These are phyloP conservation scores for Agrocybe praecox DNA, from an alignment of 768 basidiomycete genomes.

Conservation along the genomic window DNA sequence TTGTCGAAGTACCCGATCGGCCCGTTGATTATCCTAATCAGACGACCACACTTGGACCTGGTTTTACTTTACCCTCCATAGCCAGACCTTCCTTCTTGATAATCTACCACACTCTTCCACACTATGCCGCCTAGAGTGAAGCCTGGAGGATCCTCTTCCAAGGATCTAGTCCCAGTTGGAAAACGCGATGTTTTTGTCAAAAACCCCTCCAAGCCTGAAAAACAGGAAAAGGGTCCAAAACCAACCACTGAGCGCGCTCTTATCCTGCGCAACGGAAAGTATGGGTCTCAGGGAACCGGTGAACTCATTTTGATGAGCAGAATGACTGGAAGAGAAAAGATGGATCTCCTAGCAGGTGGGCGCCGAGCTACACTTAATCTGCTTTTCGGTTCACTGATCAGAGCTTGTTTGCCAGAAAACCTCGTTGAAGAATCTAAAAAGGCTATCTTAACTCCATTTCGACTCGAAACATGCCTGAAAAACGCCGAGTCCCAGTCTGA, in stretches of 20 bases:
- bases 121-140: slow-evolving; percentile 26
- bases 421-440: slow-evolving; percentile 57
- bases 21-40: not conserved
- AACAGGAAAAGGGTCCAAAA: slow-evolving; percentile 38
- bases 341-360: slow-evolving; percentile 75
- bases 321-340: slow-evolving; percentile 77
- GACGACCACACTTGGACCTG: not conserved
- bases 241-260: slow-evolving; percentile 70
- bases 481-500: slow-evolving; percentile 77
- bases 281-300: slow-evolving; percentile 71
- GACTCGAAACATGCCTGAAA: slow-evolving; percentile 60
- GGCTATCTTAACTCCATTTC: slow-evolving; percentile 67
- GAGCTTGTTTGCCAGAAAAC: slow-evolving; percentile 53
- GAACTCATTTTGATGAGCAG: slow-evolving; percentile 60
- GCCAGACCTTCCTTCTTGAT: not conserved
- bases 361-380: not conserved
- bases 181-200: slow-evolving; percentile 48
- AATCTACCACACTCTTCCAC: not conserved
- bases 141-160: slow-evolving; percentile 25
- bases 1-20: not conserved
- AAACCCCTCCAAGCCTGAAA: slow-evolving; percentile 25
- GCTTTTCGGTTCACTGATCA: slow-evolving; percentile 5
- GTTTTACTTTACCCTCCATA: not conserved
- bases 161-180: slow-evolving; percentile 58
- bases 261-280: slow-evolving; percentile 72